Evolutionary conservation across 2,329 filamentous ascomycete species (phyloP).

Genomic region (Penicillium griseofulvum): DNA sequence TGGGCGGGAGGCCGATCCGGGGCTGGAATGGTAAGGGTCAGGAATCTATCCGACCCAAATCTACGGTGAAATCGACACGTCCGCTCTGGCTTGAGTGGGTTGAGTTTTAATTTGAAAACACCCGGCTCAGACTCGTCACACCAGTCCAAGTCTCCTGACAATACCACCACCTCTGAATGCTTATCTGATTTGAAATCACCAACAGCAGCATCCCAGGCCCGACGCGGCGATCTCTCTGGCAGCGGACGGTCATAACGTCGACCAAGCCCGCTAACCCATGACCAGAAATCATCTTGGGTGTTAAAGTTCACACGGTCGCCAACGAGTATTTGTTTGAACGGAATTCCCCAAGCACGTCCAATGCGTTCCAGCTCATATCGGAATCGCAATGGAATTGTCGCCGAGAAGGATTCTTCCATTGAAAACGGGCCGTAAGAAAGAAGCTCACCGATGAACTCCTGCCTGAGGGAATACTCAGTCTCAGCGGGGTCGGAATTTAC

Average conservation of each 20-base stretch:
- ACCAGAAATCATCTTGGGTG: conserved; percentile 35
- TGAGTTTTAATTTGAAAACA: conserved; percentile 41
- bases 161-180: conserved; percentile 39
- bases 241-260: conserved; percentile 23
- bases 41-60: conserved; percentile 48
- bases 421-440: conserved; percentile 39
- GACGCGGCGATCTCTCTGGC: conserved; percentile 32
- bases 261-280: conserved; percentile 29
- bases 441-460: conserved; percentile 30
- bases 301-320: conserved; percentile 23
- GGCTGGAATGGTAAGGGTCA: conserved; percentile 40
- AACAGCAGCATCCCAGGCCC: conserved; percentile 37
- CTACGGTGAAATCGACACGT: conserved; percentile 47
- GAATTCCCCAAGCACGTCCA: conserved; percentile 29
- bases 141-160: conserved; percentile 44
- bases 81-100: conserved; percentile 42
- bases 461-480: conserved; percentile 13
- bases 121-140: conserved; percentile 31
- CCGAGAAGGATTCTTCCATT: conserved; percentile 23
- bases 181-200: conserved; percentile 33
- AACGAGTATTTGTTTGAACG: conserved; percentile 30
- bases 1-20: conserved; percentile 28
- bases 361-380: conserved; percentile 42
- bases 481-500: conserved; percentile 1
- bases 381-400: conserved; percentile 32